Percentiles rank a stretch among this genome's conserved stretches.
phyloP scores from a whole-genome alignment of 1,284 basidiomycete species.

The Sphagnurus paluster region DNA sequence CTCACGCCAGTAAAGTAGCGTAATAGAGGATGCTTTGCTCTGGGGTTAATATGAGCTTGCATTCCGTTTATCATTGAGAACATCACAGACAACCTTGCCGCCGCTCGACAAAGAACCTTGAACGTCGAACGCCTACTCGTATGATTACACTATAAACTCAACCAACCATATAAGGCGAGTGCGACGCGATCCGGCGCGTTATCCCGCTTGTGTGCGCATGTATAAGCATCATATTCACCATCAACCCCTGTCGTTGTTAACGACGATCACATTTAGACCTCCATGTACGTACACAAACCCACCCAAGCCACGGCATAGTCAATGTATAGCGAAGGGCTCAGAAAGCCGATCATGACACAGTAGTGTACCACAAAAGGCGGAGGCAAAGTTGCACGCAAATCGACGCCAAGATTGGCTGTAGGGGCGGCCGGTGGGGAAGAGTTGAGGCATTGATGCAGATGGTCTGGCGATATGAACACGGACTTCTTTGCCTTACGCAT shows the following conservation, averaged over 20 bases:
- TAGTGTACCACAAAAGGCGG: neutral
- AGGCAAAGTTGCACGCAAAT: neutral
- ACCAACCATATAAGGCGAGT: neutral
- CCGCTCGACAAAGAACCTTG: no score
- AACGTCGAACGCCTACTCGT: no score
- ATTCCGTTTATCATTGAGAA: neutral
- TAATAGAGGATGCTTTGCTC: neutral
- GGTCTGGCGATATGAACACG: conserved; percentile 9
- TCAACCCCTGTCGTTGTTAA: conserved; percentile 19
- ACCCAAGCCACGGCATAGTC: neutral
- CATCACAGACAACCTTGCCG: no score
- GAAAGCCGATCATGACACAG: no score
- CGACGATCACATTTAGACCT: conserved; percentile 13
- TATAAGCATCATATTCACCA: conserved; percentile 17
- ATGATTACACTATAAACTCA: neutral
- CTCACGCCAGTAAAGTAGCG: conserved; percentile 11
- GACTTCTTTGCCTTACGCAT: conserved; percentile 11
- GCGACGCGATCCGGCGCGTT: neutral
- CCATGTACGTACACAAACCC: conserved; percentile 1
- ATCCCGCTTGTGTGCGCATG: conserved; percentile 13
- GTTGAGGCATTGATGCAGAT: conserved; percentile 10
- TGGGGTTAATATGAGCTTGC: neutral
- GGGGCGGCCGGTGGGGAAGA: conserved; percentile 4
- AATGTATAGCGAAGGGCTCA: neutral
- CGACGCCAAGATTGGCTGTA: neutral